These are phyloP conservation scores for Flueggea neowawraea DNA, from an alignment of 441 rosid genomes.

Conservation along the genomic window DNA sequence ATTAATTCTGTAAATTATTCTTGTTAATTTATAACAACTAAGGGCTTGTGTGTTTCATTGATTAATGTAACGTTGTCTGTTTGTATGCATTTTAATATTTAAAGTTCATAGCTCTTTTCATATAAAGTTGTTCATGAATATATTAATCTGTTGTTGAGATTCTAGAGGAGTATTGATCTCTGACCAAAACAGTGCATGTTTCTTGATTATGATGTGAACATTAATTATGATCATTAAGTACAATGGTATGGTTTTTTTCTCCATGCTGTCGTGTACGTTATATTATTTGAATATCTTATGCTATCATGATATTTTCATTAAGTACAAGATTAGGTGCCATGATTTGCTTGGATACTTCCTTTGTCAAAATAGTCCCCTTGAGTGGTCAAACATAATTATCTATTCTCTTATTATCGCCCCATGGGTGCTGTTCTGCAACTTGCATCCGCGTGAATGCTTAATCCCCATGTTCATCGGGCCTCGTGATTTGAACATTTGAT, in stretches of 20 bases:
- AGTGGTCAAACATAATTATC: conserved; percentile 23
- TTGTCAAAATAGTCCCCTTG: conserved; percentile 11
- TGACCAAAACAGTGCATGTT: conserved; percentile 39
- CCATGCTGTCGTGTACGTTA: conserved; percentile 17
- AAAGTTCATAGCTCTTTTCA: neutral
- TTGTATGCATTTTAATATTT: conserved; percentile 21
- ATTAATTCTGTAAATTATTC: conserved; percentile 14
- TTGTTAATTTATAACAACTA: conserved; percentile 5
- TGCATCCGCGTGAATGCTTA: conserved; percentile 8
- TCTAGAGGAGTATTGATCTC: conserved; percentile 20
- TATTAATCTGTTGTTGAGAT: conserved; percentile 15
- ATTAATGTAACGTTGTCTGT: conserved; percentile 42
- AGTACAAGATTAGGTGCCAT: too few species aligned
- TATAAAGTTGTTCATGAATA: conserved; percentile 18
- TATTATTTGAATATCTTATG: conserved; percentile 15
- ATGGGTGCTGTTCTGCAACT: conserved; percentile 10
- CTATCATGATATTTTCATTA: neutral
- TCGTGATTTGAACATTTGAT: neutral
- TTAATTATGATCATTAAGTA: neutral
- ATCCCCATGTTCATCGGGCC: conserved; percentile 8
- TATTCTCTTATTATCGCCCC: neutral
- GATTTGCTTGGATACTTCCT: conserved; percentile 19
- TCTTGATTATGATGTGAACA: conserved; percentile 17
- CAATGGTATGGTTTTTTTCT: conserved; percentile 5
- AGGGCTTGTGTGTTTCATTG: conserved; percentile 24